Evolutionary conservation across 2,329 filamentous ascomycete species (phyloP), one percentile per base, ranked within the genome.

Genomic region (Neoscytalidium dimidiatum): DNA sequence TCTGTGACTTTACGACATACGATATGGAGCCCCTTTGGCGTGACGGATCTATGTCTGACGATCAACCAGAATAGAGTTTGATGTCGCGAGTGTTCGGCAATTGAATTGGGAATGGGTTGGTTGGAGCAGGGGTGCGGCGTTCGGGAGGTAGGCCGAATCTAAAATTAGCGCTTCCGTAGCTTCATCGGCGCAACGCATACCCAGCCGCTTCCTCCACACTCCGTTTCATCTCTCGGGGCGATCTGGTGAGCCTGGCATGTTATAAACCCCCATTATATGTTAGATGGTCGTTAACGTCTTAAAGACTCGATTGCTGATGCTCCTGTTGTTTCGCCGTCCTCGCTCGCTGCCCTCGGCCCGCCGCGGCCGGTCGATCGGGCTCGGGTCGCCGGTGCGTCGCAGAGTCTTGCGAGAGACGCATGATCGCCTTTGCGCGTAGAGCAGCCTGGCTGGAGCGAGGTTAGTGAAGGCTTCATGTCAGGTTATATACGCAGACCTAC

Each of bases 91-190:
- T n/a, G n/a, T n/a, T n/a, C n/a, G n/a, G n/a, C n/a, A n/a, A n/a
- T n/a, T n/a, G n/a, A n/a, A n/a, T n/a, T n/a, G n/a, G n/a, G n/a
- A n/a, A n/a, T n/a, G n/a, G n/a, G 33, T 52, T 52, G 49, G 49
- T 52, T 17, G n/a, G 8, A 11, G n/a, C 26, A 5, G 13, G 21
- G 14, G 29, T 2, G 17, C n/a, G 19, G 49, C 9, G 17, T 33
- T 19, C 31, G 28, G 49, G 28, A 52, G 23, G 28, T 17, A 14
- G 13, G 31, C 49, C 49, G 49, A 28, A 19, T 52, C 49, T 52
- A 52, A 52, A 52, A 33, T 31, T 52, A 52, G 49, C 26, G 49
- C 49, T 52, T 35, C 49, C 49, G 49, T 52, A 52, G 49, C 31
- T 31, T 35, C 28, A 19, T 21, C 29, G 28, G 31, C 28, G 49